These are phyloP conservation scores for Picocystis sp. DNA, from an alignment of 163 green algal species.

Conservation along the genomic window DNA sequence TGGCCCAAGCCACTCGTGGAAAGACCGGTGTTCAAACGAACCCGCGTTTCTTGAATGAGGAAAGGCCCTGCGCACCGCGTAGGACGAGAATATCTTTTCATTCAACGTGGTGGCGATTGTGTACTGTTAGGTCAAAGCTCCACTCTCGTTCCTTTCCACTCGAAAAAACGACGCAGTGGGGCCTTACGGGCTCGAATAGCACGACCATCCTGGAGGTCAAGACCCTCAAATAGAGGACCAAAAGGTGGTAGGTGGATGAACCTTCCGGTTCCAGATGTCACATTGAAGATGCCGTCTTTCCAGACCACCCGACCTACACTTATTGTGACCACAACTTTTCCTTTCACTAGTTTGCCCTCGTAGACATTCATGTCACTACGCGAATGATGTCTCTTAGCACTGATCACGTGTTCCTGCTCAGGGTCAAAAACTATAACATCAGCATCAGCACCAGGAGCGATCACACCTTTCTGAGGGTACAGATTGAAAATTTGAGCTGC, in stretches of 20 bases:
- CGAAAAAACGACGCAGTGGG: too few relatives aligned
- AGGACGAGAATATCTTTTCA: too few relatives aligned
- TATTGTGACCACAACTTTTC: conserved; percentile 61
- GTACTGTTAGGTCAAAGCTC: too few relatives aligned
- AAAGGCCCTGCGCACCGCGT: too few relatives aligned
- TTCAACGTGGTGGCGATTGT: too few relatives aligned
- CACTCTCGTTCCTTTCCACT: too few relatives aligned
- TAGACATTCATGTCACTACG: conserved; percentile 86
- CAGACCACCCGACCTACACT: conserved; percentile 68
- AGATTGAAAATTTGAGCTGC: conserved; percentile 74
- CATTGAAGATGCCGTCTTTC: conserved; percentile 48
- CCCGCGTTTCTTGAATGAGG: too few relatives aligned
- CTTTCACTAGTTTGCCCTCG: conserved; percentile 46
- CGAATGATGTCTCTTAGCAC: conserved; percentile 55
- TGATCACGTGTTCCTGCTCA: conserved; percentile 40
- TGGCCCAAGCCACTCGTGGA: too few relatives aligned
- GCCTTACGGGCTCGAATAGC: too few relatives aligned
- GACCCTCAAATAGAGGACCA: conserved; percentile 37
- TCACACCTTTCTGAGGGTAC: conserved; percentile 65
- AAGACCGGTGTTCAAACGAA: too few relatives aligned
- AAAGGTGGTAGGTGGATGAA: conserved; percentile 36
- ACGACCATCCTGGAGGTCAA: conserved; percentile 7
- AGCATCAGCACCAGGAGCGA: conserved; percentile 57
- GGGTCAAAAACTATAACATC: conserved; percentile 87
- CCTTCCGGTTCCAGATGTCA: conserved; percentile 37